These are phyloP conservation scores for Neofusicoccum kwambonambiense DNA, from an alignment of 2,329 filamentous ascomycete genomes.

Conservation along the genomic window DNA sequence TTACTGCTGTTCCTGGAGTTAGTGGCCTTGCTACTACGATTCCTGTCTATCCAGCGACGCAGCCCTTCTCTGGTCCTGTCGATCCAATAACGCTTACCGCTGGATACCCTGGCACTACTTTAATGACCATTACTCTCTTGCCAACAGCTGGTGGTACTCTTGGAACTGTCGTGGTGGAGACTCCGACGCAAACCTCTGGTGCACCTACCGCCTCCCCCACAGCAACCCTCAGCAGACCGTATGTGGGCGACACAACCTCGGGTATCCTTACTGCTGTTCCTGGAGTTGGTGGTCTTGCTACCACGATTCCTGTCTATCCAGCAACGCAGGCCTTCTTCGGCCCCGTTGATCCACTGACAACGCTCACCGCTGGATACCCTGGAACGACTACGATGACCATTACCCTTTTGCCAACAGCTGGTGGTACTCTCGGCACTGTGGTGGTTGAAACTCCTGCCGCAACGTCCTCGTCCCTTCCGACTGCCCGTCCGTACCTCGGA, in stretches of 20 bases:
- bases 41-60: too few species aligned
- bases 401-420: background rate
- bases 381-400: background rate
- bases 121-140: background rate
- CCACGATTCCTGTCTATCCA: too few species aligned
- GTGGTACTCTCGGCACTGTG: background rate
- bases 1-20: background rate
- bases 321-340: too few species aligned
- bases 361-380: background rate
- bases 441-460: background rate
- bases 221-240: background rate
- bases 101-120: background rate
- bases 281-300: background rate
- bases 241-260: background rate
- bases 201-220: background rate
- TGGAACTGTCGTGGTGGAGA: background rate
- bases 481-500: background rate
- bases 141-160: background rate
- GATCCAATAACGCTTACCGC: too few species aligned
- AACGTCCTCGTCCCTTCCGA: too few species aligned
- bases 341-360: background rate
- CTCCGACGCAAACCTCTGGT: too few species aligned
- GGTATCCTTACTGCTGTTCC: background rate
- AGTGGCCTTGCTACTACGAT: too few species aligned
- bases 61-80: too few species aligned